Evolutionary conservation across 129 eudicot genomes (phyloP).

Genomic region (Saposhnikovia divaricata): DNA sequence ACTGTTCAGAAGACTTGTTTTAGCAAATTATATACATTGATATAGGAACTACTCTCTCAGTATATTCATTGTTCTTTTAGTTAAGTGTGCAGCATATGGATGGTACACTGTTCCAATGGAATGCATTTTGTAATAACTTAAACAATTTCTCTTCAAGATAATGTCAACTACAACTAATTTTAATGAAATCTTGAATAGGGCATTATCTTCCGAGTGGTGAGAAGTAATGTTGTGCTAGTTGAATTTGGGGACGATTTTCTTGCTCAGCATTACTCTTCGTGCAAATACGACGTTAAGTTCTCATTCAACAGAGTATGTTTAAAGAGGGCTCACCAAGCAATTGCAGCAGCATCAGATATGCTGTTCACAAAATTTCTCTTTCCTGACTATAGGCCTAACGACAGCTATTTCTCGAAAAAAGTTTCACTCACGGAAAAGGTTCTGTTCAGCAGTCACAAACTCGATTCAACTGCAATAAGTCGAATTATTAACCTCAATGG

Average conservation of each 20-base stretch:
- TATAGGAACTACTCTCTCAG: neutral
- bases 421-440: too few relatives aligned
- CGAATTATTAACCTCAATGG: slow-evolving; percentile 13
- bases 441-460: too few relatives aligned
- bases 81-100: neutral
- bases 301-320: slow-evolving; percentile 30
- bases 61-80: neutral
- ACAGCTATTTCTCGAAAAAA: neutral
- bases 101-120: neutral
- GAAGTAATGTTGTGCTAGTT: slow-evolving; percentile 15
- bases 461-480: slow-evolving; percentile 8
- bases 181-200: slow-evolving; percentile 12
- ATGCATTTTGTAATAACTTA: neutral
- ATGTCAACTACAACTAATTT: neutral
- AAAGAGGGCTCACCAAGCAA: slow-evolving; percentile 29
- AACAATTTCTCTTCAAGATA: neutral
- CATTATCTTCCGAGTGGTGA: slow-evolving; percentile 24
- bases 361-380: slow-evolving; percentile 24
- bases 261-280: slow-evolving; percentile 7
- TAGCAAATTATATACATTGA: neutral
- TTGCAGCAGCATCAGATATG: slow-evolving; percentile 10
- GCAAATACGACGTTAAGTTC: slow-evolving; percentile 25
- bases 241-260: slow-evolving; percentile 28
- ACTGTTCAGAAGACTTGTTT: neutral
- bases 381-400: neutral